Evolutionary conservation across 2,329 filamentous ascomycete species (phyloP), one percentile per base, ranked within the genome.

Genomic region (Xylaria multiplex): DNA sequence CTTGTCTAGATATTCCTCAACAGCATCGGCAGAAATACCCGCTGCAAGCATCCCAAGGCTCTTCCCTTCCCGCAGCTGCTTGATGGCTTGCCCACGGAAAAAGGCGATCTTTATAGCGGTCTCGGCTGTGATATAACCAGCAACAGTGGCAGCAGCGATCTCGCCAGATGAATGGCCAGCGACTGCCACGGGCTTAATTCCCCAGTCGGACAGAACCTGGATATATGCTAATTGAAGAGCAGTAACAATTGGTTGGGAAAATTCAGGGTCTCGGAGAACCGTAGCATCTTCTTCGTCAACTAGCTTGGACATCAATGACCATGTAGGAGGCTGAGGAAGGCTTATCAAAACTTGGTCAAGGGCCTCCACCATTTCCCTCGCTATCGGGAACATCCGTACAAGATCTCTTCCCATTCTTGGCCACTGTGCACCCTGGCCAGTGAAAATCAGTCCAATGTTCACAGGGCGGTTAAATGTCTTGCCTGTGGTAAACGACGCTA

Each of bases 191-290:
- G 72, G 65, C 22, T 53, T 54, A 3, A 78, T 62, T 2, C 71
- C 70, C 66, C 74, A 76, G 16, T 46, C 46, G 8, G 66, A 55
- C 45, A 77, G 68, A 0, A 79, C 61, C 16, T 75, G 72, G 0
- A 80, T 62, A 0, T 79, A 55, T n/a, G 57, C 74, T 4, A 81
- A 62, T 61, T 81, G 80, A 0, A 82, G 46, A 0, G 78, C 78
- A 1, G 78, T 80, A 55, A 75, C 79, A 2, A 77, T 45, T 6
- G 78, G 76, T 54, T 80, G 78, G 6, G 73, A 73, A 37, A 78
- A 70, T n/a, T 72, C 67, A 3, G 71, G 70, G 52, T 74, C 64
- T 11, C 72, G 48, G 5, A 77, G 30, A 22, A 70, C 63, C 45
- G 70, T 60, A 1, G 71, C 50, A 1, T 64, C 50, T 1, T 65